Evolutionary conservation across 2,329 filamentous ascomycete genomes (phyloP).

Genomic region (Tolypocladium nubicola): DNA sequence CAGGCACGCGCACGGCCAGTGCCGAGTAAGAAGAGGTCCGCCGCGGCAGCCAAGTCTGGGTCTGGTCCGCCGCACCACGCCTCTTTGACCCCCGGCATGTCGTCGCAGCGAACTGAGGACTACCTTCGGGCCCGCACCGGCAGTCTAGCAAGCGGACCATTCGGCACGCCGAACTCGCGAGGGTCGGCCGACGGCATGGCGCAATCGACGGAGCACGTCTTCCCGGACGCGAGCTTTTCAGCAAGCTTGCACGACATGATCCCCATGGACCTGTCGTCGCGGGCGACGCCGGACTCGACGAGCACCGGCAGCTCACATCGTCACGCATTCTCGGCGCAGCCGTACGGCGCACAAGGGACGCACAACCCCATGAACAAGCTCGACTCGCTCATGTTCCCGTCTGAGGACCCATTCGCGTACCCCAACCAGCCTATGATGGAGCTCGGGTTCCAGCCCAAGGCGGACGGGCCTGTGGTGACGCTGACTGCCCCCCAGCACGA

Average conservation of each 20-base stretch:
- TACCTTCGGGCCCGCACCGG: slow-evolving; percentile 19
- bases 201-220: slow-evolving; percentile 17
- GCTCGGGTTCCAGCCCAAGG: slow-evolving; percentile 30
- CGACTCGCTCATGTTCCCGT: slow-evolving; percentile 71
- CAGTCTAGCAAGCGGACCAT: slow-evolving; percentile 9
- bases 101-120: slow-evolving; percentile 22
- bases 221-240: slow-evolving; percentile 24
- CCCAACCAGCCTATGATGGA: slow-evolving; percentile 65
- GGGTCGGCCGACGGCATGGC: slow-evolving; percentile 24
- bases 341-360: slow-evolving; percentile 16
- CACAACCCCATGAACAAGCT: slow-evolving; percentile 53
- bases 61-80: slow-evolving; percentile 18
- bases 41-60: slow-evolving; percentile 29
- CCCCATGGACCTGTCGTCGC: slow-evolving; percentile 32
- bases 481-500: slow-evolving; percentile 23
- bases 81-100: slow-evolving; percentile 18
- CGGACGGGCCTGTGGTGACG: slow-evolving; percentile 18
- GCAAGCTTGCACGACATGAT: slow-evolving; percentile 33
- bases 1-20: slow-evolving; percentile 28
- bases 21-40: slow-evolving; percentile 45
- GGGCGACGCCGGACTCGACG: slow-evolving; percentile 31
- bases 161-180: slow-evolving; percentile 12
- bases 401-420: slow-evolving; percentile 68
- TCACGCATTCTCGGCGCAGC: slow-evolving; percentile 20
- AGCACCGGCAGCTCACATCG: slow-evolving; percentile 30